Percentiles rank a stretch among this genome's conserved stretches.
Evolutionary conservation across 495 filamentous ascomycete genomes (phyloP).

Genomic region (Hypoxylon lenormandii): DNA sequence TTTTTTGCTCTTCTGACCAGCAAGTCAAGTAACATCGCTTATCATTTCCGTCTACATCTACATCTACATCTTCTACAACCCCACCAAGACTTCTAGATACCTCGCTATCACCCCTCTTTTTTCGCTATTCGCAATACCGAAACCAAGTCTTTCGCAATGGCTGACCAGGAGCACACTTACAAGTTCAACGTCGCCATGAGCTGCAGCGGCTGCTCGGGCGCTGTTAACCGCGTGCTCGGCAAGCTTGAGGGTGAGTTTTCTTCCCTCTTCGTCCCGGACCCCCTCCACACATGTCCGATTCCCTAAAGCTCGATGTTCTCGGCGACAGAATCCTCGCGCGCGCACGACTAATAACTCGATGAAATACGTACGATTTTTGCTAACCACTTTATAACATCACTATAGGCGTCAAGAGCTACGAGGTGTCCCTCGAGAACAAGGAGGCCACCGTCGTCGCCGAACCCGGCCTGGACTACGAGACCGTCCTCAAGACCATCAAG

Average conservation of each 20-base stretch:
- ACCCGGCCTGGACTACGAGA: slow-evolving; percentile 74
- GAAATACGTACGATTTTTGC: neutral
- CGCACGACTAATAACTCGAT: neutral
- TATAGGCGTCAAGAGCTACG: slow-evolving; percentile 84
- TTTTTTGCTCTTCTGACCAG: neutral
- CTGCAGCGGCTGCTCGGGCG: slow-evolving; percentile 74
- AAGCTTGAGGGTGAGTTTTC: slow-evolving; percentile 80
- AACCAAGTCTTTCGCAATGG: slow-evolving; percentile 52
- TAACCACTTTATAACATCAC: slow-evolving; percentile 1
- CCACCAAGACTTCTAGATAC: slow-evolving; percentile 16
- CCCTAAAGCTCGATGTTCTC: neutral
- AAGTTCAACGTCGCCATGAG: slow-evolving; percentile 75
- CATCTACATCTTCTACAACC: slow-evolving; percentile 2
- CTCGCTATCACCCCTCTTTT: slow-evolving; percentile 24
- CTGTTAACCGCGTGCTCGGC: slow-evolving; percentile 90
- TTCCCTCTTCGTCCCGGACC: neutral
- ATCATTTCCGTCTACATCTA: neutral
- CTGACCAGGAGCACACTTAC: slow-evolving; percentile 66
- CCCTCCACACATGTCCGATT: neutral
- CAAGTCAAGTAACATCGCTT: neutral
- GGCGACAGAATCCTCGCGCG: neutral
- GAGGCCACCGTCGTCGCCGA: slow-evolving; percentile 78
- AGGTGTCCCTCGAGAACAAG: slow-evolving; percentile 86
- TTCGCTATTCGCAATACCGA: slow-evolving; percentile 7
- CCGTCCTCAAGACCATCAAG: slow-evolving; percentile 85